Evolutionary conservation across 164 flowering plant genomes (phyloP), one percentile per base, ranked within the genome.

Genomic region (Paratinospora sagittata): DNA sequence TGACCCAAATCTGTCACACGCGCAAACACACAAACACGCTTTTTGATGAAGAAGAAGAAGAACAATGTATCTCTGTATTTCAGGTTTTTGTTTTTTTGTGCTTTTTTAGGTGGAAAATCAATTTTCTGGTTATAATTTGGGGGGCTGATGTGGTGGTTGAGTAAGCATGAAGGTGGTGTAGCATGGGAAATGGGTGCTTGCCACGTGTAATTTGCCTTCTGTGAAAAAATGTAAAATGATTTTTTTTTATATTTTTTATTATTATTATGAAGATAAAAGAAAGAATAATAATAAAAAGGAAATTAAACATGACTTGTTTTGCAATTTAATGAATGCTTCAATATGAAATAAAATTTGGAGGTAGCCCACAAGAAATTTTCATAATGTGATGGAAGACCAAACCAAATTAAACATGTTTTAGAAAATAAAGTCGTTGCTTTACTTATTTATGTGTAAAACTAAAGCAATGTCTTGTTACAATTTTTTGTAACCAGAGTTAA

Each of bases 1-100:
- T 85, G 87, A 87, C 84, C 66, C 64, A 3, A 27, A 21, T 3
- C 12, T 0, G 0, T 2, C 21, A n/a, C 60, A 52, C 60, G 60
- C 8, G 60, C 8, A 12, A 8, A 41, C 41, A 45, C 21, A 30
- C 11, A 36, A 10, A 2, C 64, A 30, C 4, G 2, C 34, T 19
- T 19, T 52, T 55, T 10, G n/a, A 47, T 13, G 55, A 47, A 12
- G 55, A 19, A 47, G 19, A 14, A 47, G 19, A 47, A 55, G 8
- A n/a, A n/a, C 17, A 55, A 4, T 52, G 23, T 52, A 52, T 52
- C 61, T 7, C 21, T 9, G 19, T 8, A 52, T 3, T 16, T 52
- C 8, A n/a, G 19, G 4, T 52, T 17, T 52, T 4, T 52, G 57
- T 17, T 52, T 52, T 52, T 19, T 49, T 47, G 9, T 47, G 13